Base-by-base conservation (phyloP, 345 rosid genomes). In the Aquilaria yunnanensis region DNA sequence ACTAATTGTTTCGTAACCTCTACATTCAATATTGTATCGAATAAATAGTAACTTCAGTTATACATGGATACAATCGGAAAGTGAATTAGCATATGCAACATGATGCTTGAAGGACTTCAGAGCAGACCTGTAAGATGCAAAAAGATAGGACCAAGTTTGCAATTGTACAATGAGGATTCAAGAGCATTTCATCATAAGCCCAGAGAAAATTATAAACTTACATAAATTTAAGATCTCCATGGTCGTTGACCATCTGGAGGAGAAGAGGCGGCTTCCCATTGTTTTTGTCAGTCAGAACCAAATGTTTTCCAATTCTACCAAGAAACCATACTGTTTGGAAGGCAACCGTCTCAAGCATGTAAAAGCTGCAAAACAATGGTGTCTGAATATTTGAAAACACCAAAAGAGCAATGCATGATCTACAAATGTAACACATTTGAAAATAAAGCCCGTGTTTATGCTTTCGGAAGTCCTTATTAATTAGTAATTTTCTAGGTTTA, bases 271-370 rank as follows among this genome's bases (percentile, higher is more conserved):
- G 81, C 63, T 84, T 23, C 23, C 23, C 23, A 23, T 23, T 82
- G 57, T 77, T 77, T 51, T 58, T 41, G 62, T 92, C 98, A 37
- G 81, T 86, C 60, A 92, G 68, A 63, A 92, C 85, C 63, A 92
- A 78, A 70, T 92, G 98, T 68, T 76, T 89, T 59, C 93, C 98
- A 7, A 88, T 89, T 75, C 80, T 89, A 66, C 98, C 93, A 66
- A 92, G 77, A 67, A 73, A 67, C 83, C 96, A 68, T 3, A 93
- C 81, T 53, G 75, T 34, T 51, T 65, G 83, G 67, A 73, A 70
- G 47, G 91, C 93, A 58, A 75, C 47, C 9, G 67, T 89, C 74
- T 92, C 98, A 74, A 89, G 64, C 23, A 83, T 61, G 70, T 66
- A 66, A 62, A 74, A 75, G 60, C 98, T 96, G 74, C 84, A 76